Conservation (phyloP, 2,329 filamentous ascomycete species). For the Neonectria faginata region DNA sequence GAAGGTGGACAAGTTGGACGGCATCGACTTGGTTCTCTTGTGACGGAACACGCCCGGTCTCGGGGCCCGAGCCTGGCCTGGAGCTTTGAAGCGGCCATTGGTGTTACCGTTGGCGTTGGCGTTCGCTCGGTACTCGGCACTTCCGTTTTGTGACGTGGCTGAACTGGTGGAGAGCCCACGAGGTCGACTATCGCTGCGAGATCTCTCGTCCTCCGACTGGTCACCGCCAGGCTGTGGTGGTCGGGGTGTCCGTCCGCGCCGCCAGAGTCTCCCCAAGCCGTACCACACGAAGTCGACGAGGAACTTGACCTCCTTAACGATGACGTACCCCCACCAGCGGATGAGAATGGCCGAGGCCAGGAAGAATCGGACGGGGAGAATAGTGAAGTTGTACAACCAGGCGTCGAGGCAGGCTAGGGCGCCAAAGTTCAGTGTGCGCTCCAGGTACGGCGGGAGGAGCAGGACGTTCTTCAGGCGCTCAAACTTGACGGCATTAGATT, state of each 20-base stretch:
- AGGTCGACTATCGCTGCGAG: slow-evolving; percentile 54
- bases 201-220: slow-evolving; percentile 53
- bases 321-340: slow-evolving; percentile 80
- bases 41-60: slow-evolving; percentile 63
- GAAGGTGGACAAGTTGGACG: slow-evolving; percentile 85
- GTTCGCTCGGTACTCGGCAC: slow-evolving; percentile 23
- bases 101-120: slow-evolving; percentile 15
- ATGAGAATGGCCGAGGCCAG: slow-evolving; percentile 82
- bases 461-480: slow-evolving; percentile 92
- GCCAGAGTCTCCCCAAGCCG: slow-evolving; percentile 84
- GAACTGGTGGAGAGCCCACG: slow-evolving; percentile 43
- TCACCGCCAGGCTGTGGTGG: slow-evolving; percentile 50
- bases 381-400: slow-evolving; percentile 97
- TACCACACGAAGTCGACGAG: slow-evolving; percentile 81
- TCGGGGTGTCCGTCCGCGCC: slow-evolving; percentile 61
- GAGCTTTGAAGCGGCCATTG: slow-evolving; percentile 32
- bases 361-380: slow-evolving; percentile 88
- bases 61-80: slow-evolving; percentile 38
- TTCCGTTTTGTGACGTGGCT: slow-evolving; percentile 22
- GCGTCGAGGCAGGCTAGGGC: slow-evolving; percentile 92
- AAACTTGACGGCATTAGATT: slow-evolving; percentile 92
- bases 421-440: slow-evolving; percentile 88
- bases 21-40: slow-evolving; percentile 82
- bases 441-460: slow-evolving; percentile 82
- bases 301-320: slow-evolving; percentile 78